A percentile compares a stretch with the other conserved stretches of the same genome.
These are phyloP conservation scores for Annulohypoxylon moriforme DNA, from an alignment of 495 filamentous ascomycete genomes.

Conservation along the genomic window DNA sequence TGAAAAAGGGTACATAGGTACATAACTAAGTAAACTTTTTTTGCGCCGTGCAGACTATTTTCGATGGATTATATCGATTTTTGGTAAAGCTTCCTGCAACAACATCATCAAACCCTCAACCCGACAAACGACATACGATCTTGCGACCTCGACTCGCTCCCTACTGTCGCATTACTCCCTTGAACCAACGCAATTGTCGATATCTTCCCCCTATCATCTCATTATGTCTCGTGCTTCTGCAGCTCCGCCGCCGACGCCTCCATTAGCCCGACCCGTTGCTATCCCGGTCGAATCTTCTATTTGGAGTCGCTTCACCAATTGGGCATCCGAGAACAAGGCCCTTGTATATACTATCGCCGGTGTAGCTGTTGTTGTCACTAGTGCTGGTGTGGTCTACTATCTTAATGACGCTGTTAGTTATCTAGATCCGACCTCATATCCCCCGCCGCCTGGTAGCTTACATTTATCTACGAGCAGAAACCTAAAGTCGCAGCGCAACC, in stretches of 20 bases:
- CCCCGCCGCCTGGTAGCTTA: slow-evolving; percentile 6
- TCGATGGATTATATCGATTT: slow-evolving; percentile 14
- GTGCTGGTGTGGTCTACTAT: slow-evolving; percentile 93
- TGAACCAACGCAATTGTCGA: slow-evolving; percentile 5
- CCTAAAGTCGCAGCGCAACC: slow-evolving; percentile 49
- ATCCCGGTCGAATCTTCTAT: slow-evolving; percentile 69
- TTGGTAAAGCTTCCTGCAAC: slow-evolving; percentile 6
- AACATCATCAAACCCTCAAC: slow-evolving; percentile 4
- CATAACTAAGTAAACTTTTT: slow-evolving; percentile 25
- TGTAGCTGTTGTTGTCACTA: slow-evolving; percentile 88
- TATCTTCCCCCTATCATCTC: slow-evolving; percentile 5
- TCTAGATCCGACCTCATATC: background rate
- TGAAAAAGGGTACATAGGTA: slow-evolving; percentile 4
- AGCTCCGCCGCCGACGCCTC: slow-evolving; percentile 54
- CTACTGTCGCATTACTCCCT: slow-evolving; percentile 6
- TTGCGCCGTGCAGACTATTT: slow-evolving; percentile 31
- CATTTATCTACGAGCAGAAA: slow-evolving; percentile 27
- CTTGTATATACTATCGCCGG: slow-evolving; percentile 96
- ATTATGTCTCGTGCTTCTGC: slow-evolving; percentile 58
- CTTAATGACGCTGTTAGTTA: slow-evolving; percentile 64
- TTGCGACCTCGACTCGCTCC: slow-evolving; percentile 5
- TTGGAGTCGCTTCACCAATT: slow-evolving; percentile 89
- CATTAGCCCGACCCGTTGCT: slow-evolving; percentile 50
- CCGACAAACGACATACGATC: background rate
- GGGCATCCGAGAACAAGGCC: slow-evolving; percentile 94